A percentile compares a stretch with the other conserved stretches of the same genome.
Evolutionary conservation across 257 asterid genomes (phyloP).

Genomic region (Rubia yunnanensis): DNA sequence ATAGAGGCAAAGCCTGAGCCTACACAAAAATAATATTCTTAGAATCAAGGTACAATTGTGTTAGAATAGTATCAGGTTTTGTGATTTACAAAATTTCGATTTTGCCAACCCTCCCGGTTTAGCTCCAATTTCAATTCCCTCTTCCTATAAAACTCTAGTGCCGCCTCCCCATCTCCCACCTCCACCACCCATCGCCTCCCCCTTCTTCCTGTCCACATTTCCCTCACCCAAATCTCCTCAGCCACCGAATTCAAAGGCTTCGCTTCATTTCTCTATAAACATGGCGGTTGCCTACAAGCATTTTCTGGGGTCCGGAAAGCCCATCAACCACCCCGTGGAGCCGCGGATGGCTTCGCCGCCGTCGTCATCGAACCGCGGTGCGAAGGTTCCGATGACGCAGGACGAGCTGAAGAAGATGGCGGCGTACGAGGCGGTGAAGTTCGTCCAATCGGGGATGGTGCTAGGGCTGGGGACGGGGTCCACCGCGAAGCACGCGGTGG

Average conservation of each 20-base stretch:
- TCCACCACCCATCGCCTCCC: neutral
- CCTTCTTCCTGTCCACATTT: slow-evolving; percentile 7
- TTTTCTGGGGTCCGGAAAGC: slow-evolving; percentile 15
- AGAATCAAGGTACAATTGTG: too few relatives aligned
- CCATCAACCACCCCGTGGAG: slow-evolving; percentile 9
- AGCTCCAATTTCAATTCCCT: too few relatives aligned
- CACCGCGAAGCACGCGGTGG: slow-evolving; percentile 39
- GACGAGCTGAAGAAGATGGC: slow-evolving; percentile 38
- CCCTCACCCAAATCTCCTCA: neutral
- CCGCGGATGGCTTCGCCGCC: slow-evolving; percentile 16
- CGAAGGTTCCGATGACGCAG: slow-evolving; percentile 16
- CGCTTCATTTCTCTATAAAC: too few relatives aligned
- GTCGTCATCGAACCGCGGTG: neutral
- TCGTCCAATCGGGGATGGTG: slow-evolving; percentile 38
- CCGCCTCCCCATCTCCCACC: neutral
- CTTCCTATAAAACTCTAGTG: slow-evolving; percentile 6
- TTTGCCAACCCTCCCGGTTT: slow-evolving; percentile 5
- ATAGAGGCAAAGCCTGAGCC: too few relatives aligned
- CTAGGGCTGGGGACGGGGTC: slow-evolving; percentile 43
- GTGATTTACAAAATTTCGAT: too few relatives aligned
- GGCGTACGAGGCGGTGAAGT: slow-evolving; percentile 37
- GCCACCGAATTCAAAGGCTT: neutral
- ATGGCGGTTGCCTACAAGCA: slow-evolving; percentile 34
- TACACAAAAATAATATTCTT: too few relatives aligned
- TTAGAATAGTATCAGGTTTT: too few relatives aligned